Evolutionary conservation across 306 rosid species (phyloP), one percentile per base, ranked within the genome.

Genomic region (Ammopiptanthus mongolicus): DNA sequence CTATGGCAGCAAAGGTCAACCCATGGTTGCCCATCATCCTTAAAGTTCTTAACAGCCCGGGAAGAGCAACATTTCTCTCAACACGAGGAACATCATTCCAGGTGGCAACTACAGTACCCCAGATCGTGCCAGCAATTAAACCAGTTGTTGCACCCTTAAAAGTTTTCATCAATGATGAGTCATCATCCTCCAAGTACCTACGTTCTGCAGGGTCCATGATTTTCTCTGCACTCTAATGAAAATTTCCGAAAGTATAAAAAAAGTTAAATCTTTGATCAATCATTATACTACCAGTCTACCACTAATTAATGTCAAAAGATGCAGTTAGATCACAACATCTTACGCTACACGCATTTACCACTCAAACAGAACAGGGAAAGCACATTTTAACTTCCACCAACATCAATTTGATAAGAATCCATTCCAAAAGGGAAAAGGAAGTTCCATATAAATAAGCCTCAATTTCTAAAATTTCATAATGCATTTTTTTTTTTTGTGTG

Each of bases 21-120:
- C 97, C 99, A 70, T 90, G 59, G 81, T 79, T 89, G 2, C 97
- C 97, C 99, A 91, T 95, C 97, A 92, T 86, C 89, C 79, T 95
- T 53, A 95, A 82, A 78, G 97, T 95, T 84, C 99, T 88, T 15
- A 95, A 3, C 36, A 95, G 88, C 78, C 98, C 98, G 0, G 98
- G 98, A 67, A 95, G 97, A 36, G 98, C 98, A 53, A 95, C 96
- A 72, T 10, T 92, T 82, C 96, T 91, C 89, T 95, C 99, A 22
- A 95, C 99, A 72, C 99, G 97, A 76, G 97, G 97, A 69, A 95
- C 97, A 70, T 95, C 99, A 28, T 86, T 47, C 99, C 99, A 95
- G 60, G 96, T 88, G 33, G 97, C 99, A 73, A 82, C 97, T 13
- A 88, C 68, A 74, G 99, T 87, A 42, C 99, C 99, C 84, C 88